These are phyloP conservation scores for Paramecium pentaurelia DNA, from an alignment of 73 alveolate species.

Conservation along the genomic window DNA sequence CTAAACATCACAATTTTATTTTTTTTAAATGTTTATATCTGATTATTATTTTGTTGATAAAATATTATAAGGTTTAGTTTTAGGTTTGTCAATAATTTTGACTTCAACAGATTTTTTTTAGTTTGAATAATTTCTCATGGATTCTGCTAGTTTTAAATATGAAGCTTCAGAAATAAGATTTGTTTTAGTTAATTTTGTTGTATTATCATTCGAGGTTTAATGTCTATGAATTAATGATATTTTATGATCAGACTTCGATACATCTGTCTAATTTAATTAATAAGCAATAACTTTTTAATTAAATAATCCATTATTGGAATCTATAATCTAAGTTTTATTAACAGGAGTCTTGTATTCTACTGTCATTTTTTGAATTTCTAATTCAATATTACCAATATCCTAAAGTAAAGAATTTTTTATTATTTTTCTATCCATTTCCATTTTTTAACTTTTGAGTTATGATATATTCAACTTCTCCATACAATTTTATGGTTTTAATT, in stretches of 20 bases:
- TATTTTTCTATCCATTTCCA: neutral
- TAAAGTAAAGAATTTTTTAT: neutral
- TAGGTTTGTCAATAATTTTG: neutral
- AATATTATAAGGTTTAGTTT: neutral
- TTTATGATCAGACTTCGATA: neutral
- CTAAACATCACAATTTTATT: neutral
- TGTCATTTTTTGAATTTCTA: neutral
- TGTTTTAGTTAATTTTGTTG: neutral
- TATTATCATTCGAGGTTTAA: neutral
- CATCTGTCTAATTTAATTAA: neutral
- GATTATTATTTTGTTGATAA: neutral
- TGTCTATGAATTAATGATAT: neutral
- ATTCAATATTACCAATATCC: neutral
- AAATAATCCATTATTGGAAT: neutral
- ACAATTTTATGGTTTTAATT: neutral
- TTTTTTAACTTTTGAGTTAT: neutral
- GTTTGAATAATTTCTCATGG: neutral
- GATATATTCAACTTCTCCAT: neutral
- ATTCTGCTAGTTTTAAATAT: neutral
- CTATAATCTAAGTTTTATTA: neutral
- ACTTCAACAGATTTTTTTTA: neutral
- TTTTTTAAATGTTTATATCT: neutral
- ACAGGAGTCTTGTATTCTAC: neutral
- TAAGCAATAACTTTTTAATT: neutral
- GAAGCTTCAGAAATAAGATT: neutral